These are phyloP conservation scores for Penicillium sp. DNA, from an alignment of 2,329 filamentous ascomycete genomes.

Conservation along the genomic window DNA sequence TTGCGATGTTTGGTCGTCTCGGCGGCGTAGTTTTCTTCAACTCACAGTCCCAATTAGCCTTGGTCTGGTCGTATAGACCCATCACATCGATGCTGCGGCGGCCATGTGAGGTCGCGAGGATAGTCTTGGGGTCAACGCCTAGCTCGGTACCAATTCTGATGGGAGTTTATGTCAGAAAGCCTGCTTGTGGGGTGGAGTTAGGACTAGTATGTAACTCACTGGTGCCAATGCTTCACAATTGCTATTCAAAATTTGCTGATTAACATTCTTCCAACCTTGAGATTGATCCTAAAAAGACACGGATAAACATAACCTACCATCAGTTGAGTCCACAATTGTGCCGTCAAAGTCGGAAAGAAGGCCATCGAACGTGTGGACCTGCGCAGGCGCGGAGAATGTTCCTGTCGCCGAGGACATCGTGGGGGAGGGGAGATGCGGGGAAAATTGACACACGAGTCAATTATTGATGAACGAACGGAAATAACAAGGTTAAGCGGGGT, in stretches of 20 bases:
- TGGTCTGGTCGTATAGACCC: conserved; percentile 72
- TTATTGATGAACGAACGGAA: not conserved
- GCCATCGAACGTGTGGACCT: conserved; percentile 42
- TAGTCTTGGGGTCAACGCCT: conserved; percentile 77
- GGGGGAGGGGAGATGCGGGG: conserved; percentile 19
- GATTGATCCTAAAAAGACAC: conserved; percentile 32
- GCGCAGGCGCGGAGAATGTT: conserved; percentile 43
- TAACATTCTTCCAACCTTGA: conserved; percentile 43
- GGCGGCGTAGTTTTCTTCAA: too few relatives aligned
- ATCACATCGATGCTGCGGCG: conserved; percentile 85
- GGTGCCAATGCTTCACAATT: conserved; percentile 65
- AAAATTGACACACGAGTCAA: not conserved
- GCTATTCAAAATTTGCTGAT: conserved; percentile 52
- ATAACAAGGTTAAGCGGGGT: not conserved
- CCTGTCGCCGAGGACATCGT: conserved; percentile 34
- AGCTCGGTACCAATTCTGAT: conserved; percentile 67
- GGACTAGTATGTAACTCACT: conserved; percentile 43
- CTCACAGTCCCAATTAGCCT: conserved; percentile 91
- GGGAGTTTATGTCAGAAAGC: not conserved
- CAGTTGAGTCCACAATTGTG: conserved; percentile 50
- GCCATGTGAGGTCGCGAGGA: conserved; percentile 88
- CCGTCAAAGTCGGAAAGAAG: conserved; percentile 51
- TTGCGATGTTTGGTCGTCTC: too few relatives aligned
- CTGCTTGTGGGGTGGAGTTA: not conserved
- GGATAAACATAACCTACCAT: conserved; percentile 31